Conservation (phyloP, 345 rosid species). For the Erysimum cheiranthoides region DNA sequence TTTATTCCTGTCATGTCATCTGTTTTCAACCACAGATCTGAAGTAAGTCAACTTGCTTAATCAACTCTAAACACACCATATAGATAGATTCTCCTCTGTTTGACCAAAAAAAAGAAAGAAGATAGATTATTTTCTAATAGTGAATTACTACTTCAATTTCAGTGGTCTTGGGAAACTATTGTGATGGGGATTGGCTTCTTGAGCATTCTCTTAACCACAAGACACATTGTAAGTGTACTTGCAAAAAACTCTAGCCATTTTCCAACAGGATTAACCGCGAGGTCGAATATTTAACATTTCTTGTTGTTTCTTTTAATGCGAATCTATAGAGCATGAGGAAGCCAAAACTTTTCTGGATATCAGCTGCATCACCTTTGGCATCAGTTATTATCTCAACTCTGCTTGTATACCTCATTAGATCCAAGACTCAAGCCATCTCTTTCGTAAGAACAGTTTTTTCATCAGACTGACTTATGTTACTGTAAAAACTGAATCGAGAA, state of each 20-base stretch:
- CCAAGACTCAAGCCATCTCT: conserved; percentile 70
- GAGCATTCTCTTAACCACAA: conserved; percentile 67
- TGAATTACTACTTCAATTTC: conserved; percentile 36
- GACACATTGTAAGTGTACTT: conserved; percentile 82
- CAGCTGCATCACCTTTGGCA: conserved; percentile 90
- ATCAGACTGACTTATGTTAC: conserved; percentile 6
- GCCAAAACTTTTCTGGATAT: conserved; percentile 94
- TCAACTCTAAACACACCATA: not conserved
- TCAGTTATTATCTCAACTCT: conserved; percentile 84
- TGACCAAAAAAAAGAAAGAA: no score
- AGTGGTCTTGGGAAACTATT: conserved; percentile 97
- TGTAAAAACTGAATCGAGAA: not conserved
- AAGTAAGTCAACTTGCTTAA: conserved; percentile 52
- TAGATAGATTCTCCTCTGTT: no score
- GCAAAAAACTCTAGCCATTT: not conserved
- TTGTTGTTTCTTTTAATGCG: not conserved
- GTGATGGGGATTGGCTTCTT: conserved; percentile 75
- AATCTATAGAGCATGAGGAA: conserved; percentile 72
- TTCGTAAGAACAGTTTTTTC: conserved; percentile 56
- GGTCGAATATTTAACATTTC: not conserved
- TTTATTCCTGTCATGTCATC: conserved; percentile 69
- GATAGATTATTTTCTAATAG: conserved; percentile 20
- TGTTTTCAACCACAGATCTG: conserved; percentile 59
- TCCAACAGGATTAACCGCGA: not conserved
- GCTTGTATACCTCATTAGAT: conserved; percentile 63